Base-by-base conservation (phyloP, 139 green algal species). In the Asterochloris erici region DNA sequence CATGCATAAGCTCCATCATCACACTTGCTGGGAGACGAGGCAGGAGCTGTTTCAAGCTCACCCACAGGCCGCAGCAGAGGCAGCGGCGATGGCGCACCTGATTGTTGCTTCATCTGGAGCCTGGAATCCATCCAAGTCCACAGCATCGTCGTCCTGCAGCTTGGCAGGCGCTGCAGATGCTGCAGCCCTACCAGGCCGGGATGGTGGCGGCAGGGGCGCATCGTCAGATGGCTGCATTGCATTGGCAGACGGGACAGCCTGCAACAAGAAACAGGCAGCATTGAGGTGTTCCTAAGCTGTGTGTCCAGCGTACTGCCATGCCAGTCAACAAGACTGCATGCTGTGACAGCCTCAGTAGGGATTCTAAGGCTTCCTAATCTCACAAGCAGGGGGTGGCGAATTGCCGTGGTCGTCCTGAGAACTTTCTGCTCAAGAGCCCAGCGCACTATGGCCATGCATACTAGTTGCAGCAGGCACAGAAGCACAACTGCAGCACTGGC, bases 51-150 rank as follows among this genome's bases (percentile, higher is more conserved):
- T 77, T 13, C 63, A 82, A 12, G 64, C n/a, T 77, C 23, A 19
- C 74, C 47, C 29, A 21, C 4, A 54, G 38, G 28, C 29, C 62
- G 16, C 15, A 28, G 27, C 28, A 26, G 17, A 26, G 19, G 24
- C 77, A 71, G 15, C 16, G 19, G 24, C 9, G 71, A 28, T 17
- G 21, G 28, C 68, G 10, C 68, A 91, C 85, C 87, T 85, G 83
- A 95, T 95, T 17, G 84, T 91, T n/a, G 92, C 89, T 71, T 90
- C 82, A 61, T 94, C 86, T 0, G 92, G 92, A 23, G 94, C 89
- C 28, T 82, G 78, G 6, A 83, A 69, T 54, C 79, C 87, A 26
- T 86, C 86, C 0, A 82, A 85, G 1, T 88, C 88, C 0, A 90
- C 90, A 66, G 85, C 87, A 14, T 86, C 80, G 10, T 29, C 64